These are phyloP conservation scores for Fraxinus pennsylvanica DNA, from an alignment of 257 asterid species.

Conservation along the genomic window DNA sequence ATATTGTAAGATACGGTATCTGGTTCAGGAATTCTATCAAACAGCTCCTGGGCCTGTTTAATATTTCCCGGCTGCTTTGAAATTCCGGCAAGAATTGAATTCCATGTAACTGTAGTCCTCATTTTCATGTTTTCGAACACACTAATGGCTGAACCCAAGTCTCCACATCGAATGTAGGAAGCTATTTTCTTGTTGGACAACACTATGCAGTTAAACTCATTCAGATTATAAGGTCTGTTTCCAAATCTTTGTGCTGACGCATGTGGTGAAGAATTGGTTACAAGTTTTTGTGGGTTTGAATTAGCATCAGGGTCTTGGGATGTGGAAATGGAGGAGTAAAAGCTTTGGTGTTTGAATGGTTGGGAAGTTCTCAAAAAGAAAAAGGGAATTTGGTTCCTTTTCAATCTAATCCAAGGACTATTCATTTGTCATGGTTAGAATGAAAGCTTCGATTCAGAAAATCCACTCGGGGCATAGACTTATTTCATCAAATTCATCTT, in stretches of 20 bases:
- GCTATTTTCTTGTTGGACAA: slow-evolving; percentile 59
- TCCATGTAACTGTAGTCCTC: slow-evolving; percentile 67
- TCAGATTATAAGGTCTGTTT: slow-evolving; percentile 1
- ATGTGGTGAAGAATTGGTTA: slow-evolving; percentile 17
- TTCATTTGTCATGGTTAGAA: slow-evolving; percentile 33
- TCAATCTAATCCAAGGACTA: slow-evolving; percentile 23
- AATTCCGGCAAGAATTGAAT: slow-evolving; percentile 66
- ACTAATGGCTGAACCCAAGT: slow-evolving; percentile 61
- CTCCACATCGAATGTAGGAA: slow-evolving; percentile 48
- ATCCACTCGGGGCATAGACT: not conserved
- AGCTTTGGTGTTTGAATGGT: slow-evolving; percentile 14
- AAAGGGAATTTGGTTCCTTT: slow-evolving; percentile 9
- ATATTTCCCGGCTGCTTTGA: slow-evolving; percentile 47
- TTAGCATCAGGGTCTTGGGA: slow-evolving; percentile 26
- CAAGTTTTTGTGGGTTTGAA: slow-evolving; percentile 20
- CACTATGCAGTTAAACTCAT: slow-evolving; percentile 23
- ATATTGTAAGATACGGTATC: slow-evolving; percentile 66
- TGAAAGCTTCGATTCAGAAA: not conserved
- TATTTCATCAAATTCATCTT: not conserved
- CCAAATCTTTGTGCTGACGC: slow-evolving; percentile 18
- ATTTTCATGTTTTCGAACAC: slow-evolving; percentile 46
- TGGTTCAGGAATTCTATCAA: slow-evolving; percentile 70
- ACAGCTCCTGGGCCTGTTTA: slow-evolving; percentile 55
- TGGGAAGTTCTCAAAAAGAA: slow-evolving; percentile 10
- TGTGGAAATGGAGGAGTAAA: slow-evolving; percentile 17